Evolutionary conservation across 1,139 yeast genomes (phyloP), one percentile per base, ranked within the genome.

Genomic region (Saccharomyces hybrid): DNA sequence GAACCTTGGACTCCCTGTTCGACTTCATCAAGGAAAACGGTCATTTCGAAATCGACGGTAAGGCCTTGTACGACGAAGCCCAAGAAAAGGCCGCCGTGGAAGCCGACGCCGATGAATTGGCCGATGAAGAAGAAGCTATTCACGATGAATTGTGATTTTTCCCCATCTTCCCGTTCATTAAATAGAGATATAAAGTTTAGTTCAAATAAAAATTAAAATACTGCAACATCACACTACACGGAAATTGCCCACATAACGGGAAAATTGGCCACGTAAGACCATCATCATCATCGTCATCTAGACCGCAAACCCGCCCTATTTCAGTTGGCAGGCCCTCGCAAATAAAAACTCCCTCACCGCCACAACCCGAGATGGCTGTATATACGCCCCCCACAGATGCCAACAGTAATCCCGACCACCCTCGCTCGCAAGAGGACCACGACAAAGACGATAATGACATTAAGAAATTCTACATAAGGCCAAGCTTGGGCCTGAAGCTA

Each of bases 1-100:
- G 99, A 79, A 84, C 87, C 54, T 74, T 91, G 57, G 90, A 86
- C 64, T 76, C 81, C 38, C 79, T 93, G 66, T 78, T 85, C 59
- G 76, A 75, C 32, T 93, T 91, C 74, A 77, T 93, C 65, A 78
- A 81, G 69, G 83, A 79, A 61, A 72, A 78, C 48, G 90, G 93
- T 68, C 73, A 82, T 49, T 76, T 79, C 68, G 73, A 74, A 56
- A 75, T 82, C 56, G 90, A 85, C 65, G 85, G 79, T 57, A 56
- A 67, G 48, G 72, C 73, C 13, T 65, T 72, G 56, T 73, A 67
- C 47, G 74, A 68, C 42, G 72, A 67, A 23, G 74, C 60, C 51
- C 71, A 68, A 52, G 72, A 64, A 29, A 72, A 61, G 48, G 69
- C 59, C 23, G 70, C 60, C 47, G 72, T 65, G 44, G 62, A 38